phyloP scores from a whole-genome alignment of 306 rosid species.

The Geum urbanum region DNA sequence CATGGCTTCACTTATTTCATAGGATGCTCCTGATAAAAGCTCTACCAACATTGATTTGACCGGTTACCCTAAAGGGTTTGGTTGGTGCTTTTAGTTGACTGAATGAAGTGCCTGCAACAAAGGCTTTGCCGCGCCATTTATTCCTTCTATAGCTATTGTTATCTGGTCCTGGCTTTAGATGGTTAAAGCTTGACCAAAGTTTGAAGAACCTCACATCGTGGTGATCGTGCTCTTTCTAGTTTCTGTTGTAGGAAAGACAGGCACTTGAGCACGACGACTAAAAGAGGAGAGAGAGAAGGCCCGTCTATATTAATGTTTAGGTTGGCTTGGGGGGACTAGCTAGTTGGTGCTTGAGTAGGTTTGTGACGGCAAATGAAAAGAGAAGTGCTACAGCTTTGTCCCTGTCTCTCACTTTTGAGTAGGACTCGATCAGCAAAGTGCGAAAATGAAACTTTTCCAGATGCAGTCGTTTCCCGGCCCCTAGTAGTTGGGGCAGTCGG shows the following conservation, averaged over 20 bases:
- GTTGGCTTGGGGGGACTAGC: constrained; percentile 19
- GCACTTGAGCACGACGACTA: constrained; percentile 11
- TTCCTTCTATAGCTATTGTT: not conserved
- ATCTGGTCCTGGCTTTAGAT: not conserved
- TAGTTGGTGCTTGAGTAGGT: constrained; percentile 42
- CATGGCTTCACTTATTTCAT: constrained; percentile 3
- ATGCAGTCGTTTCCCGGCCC: not conserved
- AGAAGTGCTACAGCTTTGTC: constrained; percentile 18
- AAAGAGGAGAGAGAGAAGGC: not conserved
- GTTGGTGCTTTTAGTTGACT: constrained; percentile 51
- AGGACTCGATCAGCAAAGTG: constrained; percentile 12
- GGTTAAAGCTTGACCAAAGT: constrained; percentile 18
- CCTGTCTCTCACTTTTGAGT: constrained; percentile 25
- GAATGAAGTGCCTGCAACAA: constrained; percentile 15
- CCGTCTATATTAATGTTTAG: constrained; percentile 12
- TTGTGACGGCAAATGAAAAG: constrained; percentile 43
- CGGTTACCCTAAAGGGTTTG: constrained; percentile 36
- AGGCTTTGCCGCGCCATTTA: not conserved
- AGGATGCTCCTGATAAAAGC: constrained; percentile 18
- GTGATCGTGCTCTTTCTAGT: constrained; percentile 3
- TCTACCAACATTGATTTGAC: constrained; percentile 43
- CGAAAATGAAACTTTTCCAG: constrained; percentile 2
- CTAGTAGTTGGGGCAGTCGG: constrained; percentile 1
- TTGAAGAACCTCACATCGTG: constrained; percentile 4
- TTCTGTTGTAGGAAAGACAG: constrained; percentile 19